Base-by-base conservation (phyloP, 352 stramenopile species). In the Halophytophthora polymorphica region DNA sequence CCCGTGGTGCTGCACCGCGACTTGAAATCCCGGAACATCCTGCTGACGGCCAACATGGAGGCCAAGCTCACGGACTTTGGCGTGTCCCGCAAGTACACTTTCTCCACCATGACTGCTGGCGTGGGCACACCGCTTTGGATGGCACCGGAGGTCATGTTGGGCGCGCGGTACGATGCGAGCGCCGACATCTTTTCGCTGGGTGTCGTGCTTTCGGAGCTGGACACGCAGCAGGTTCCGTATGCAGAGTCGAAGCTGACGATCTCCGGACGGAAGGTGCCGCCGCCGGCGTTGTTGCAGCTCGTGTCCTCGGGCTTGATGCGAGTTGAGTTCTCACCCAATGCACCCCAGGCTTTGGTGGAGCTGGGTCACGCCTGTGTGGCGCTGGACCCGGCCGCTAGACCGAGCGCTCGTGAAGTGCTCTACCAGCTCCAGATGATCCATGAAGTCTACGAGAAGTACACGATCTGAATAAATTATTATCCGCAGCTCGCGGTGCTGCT, bases 121-220 rank as follows among this genome's bases (percentile, higher is more conserved):
- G 57, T 66, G 38, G 51, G 57, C 13, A 66, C 43, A 1, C 59
- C 43, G 15, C 61, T 66, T 11, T 79, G 65, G 69, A 43, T 79
- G 29, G 65, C 69, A 12, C 46, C 56, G 14, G 49, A 58, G 22
- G 37, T 63, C 1, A 34, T 63, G 43, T 10, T 34, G n/a, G 57
- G 50, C 19, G 50, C 43, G 31, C 43, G 56, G 31, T 58, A 66
- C 37, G 48, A 44, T 11, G 39, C 35, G 28, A 34, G 45, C 3
- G 33, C 44, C 7, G 51, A 59, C 23, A 40, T 60, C 1, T 51
- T 53, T 10, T 42, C 45, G n/a, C 34, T 63, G 8, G 49, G 48
- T n/a, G n/a, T n/a, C n/a, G n/a, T n/a, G n/a, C 31, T 54, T n/a
- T 54, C 53, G 10, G 44, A 60, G 25, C 28, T 60, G 28, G 55